Conservation (phyloP, 106 monocot genomes). For the Dendrobium officinale region DNA sequence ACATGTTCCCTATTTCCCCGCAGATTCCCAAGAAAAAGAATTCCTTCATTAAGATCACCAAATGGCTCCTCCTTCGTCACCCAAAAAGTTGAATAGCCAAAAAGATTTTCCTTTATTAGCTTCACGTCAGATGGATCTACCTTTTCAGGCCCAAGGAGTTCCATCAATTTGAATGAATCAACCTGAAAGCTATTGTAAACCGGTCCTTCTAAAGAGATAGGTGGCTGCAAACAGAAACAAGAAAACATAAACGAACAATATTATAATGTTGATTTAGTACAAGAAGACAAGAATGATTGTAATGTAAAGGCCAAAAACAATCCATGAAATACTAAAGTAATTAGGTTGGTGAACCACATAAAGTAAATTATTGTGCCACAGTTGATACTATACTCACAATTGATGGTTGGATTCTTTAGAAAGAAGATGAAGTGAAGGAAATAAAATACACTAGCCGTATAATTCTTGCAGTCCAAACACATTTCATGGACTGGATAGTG, state of each 20-base stretch:
- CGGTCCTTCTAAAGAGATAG: slow-evolving; percentile 44
- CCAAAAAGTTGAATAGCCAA: slow-evolving; percentile 97
- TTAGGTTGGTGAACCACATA: background rate
- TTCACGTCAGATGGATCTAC: slow-evolving; percentile 91
- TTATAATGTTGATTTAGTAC: background rate
- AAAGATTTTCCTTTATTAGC: slow-evolving; percentile 84
- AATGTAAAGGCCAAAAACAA: background rate
- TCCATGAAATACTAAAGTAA: background rate
- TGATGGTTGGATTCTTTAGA: background rate
- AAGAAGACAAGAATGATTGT: background rate
- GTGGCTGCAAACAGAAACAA: slow-evolving; percentile 26
- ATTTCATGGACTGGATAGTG: background rate
- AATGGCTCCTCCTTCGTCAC: slow-evolving; percentile 91
- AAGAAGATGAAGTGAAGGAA: background rate
- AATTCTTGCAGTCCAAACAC: background rate
- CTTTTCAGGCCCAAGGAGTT: slow-evolving; percentile 94
- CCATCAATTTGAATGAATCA: slow-evolving; percentile 85
- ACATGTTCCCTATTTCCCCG: slow-evolving; percentile 85
- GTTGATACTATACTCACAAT: background rate
- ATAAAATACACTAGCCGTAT: background rate
- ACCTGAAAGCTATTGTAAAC: slow-evolving; percentile 77
- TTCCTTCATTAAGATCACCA: slow-evolving; percentile 92
- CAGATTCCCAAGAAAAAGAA: slow-evolving; percentile 91
- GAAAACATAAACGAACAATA: background rate
- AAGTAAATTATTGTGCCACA: background rate